Percentiles rank a stretch among this genome's conserved stretches.
Conservation (phyloP, 768 basidiomycete species). For the Leccinum longicurvipes region DNA sequence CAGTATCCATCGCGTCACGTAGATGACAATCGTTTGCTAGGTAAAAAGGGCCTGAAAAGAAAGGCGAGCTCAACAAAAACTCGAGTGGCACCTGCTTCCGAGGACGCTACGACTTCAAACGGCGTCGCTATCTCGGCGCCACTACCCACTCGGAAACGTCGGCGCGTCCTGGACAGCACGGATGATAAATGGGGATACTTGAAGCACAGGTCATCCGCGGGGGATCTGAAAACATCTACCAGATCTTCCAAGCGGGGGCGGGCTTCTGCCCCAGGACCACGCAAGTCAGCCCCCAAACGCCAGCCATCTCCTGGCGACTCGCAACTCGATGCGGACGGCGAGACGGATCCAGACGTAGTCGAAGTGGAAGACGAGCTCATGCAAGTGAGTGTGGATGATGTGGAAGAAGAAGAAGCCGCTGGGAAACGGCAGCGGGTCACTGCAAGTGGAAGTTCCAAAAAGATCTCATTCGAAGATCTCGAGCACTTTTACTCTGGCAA, state of each 20-base stretch:
- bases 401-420: conserved; percentile 8
- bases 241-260: conserved; percentile 21
- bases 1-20: neutral
- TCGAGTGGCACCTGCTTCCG: conserved; percentile 3
- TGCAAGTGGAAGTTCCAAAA: conserved; percentile 5
- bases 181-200: conserved; percentile 9
- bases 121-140: conserved; percentile 19
- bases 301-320: conserved; percentile 25
- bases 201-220: conserved; percentile 10
- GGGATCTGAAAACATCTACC: conserved; percentile 6
- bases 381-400: conserved; percentile 22
- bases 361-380: conserved; percentile 37
- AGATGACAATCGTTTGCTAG: conserved; percentile 12
- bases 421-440: conserved; percentile 1
- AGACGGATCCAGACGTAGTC: conserved; percentile 34
- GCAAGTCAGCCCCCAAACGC: conserved; percentile 17
- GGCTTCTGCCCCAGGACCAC: conserved; percentile 29
- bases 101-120: conserved; percentile 10
- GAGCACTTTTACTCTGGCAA: conserved; percentile 29
- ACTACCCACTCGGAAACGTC: conserved; percentile 24
- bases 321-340: conserved; percentile 33
- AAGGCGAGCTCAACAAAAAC: conserved; percentile 13
- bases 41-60: conserved; percentile 16
- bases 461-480: conserved; percentile 28
- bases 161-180: conserved; percentile 10